Conservation (phyloP, 208 protist species). For the Angomonas deanei region DNA sequence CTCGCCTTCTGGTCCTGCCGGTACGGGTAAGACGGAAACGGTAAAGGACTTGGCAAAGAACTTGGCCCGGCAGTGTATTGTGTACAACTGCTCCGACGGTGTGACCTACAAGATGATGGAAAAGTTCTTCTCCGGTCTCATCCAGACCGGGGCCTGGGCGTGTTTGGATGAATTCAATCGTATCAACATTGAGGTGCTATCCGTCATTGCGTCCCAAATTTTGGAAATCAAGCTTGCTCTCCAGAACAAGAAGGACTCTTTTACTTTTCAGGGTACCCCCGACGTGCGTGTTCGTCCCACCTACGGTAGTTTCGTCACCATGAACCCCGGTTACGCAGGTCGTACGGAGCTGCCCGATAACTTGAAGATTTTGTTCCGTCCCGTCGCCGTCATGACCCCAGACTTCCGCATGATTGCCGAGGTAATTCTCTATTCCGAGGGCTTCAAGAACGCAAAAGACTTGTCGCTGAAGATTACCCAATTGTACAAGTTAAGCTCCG, state of each 20-base stretch:
- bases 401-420: constrained; percentile 98
- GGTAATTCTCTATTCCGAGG: constrained; percentile 97
- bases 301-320: constrained; percentile 98
- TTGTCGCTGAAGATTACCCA: constrained; percentile 97
- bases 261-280: constrained; percentile 94
- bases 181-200: constrained; percentile 98
- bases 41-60: constrained; percentile 97
- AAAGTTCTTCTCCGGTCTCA: constrained; percentile 96
- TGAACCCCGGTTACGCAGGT: constrained; percentile 99
- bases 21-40: constrained; percentile 97
- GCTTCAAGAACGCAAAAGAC: constrained; percentile 93
- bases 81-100: constrained; percentile 98
- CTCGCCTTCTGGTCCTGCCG: constrained; percentile 92
- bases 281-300: constrained; percentile 91
- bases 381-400: constrained; percentile 97
- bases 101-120: constrained; percentile 98
- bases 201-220: constrained; percentile 97
- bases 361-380: constrained; percentile 97
- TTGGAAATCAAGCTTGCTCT: constrained; percentile 95
- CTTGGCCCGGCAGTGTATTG: constrained; percentile 94
- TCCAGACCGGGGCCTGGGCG: constrained; percentile 96
- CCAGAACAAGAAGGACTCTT: constrained; percentile 77
- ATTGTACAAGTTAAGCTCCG: constrained; percentile 97
- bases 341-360: constrained; percentile 98
- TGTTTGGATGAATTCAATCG: constrained; percentile 99